Conservation (phyloP, 2,329 filamentous ascomycete species). For the Leptographium wingfieldii region DNA sequence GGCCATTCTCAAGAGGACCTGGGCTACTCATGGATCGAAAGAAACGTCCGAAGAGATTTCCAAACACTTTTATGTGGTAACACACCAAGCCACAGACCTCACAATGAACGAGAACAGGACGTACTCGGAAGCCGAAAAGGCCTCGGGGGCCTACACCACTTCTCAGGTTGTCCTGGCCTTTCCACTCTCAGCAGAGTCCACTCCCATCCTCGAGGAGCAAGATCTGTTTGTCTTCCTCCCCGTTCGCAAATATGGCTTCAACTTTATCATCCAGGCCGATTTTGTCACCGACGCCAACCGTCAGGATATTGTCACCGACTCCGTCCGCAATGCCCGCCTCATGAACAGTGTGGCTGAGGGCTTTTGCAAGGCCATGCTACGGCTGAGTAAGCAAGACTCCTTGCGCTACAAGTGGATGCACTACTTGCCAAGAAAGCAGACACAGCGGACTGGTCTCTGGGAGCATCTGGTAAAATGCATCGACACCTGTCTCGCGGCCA, state of each 20-base stretch:
- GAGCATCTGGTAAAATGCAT: slow-evolving; percentile 15
- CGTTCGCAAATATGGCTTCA: slow-evolving; percentile 28
- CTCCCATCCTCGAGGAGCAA: slow-evolving; percentile 26
- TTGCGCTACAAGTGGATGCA: slow-evolving; percentile 32
- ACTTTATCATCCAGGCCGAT: slow-evolving; percentile 37
- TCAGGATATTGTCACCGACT: slow-evolving; percentile 26
- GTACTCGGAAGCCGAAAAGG: slow-evolving; percentile 17
- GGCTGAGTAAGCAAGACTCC: slow-evolving; percentile 24
- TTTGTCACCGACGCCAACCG: slow-evolving; percentile 34
- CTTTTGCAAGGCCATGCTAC: slow-evolving; percentile 24
- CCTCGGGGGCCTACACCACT: slow-evolving; percentile 11
- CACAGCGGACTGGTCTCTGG: slow-evolving; percentile 19
- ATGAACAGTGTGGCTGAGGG: slow-evolving; percentile 22
- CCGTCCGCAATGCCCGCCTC: slow-evolving; percentile 25
- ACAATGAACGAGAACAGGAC: slow-evolving; percentile 21
- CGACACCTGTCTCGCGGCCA: slow-evolving; percentile 6
- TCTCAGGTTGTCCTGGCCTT: slow-evolving; percentile 33
- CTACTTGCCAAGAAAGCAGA: slow-evolving; percentile 24
- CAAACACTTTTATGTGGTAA: background rate
- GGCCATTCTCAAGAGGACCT: background rate
- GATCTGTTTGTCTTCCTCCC: slow-evolving; percentile 34
- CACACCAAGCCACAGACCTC: background rate
- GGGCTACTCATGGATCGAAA: background rate
- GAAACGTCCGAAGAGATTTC: background rate
- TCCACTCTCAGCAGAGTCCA: slow-evolving; percentile 21